Conservation (phyloP, 2,329 filamentous ascomycete species). For the Verticillium klebahnii region DNA sequence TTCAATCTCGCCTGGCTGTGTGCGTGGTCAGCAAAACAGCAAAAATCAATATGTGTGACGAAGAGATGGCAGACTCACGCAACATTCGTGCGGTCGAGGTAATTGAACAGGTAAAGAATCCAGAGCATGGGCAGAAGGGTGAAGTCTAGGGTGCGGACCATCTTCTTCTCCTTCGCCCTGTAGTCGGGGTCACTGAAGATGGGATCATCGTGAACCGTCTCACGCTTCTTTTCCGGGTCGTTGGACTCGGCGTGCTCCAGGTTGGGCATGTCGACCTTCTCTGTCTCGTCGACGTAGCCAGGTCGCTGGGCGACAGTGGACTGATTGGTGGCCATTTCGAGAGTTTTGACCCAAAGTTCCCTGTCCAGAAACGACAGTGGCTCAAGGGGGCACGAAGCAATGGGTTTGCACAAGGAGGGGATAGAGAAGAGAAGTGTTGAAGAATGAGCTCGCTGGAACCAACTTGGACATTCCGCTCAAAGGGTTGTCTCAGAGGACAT, state of each 20-base stretch:
- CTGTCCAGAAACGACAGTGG: too few relatives aligned
- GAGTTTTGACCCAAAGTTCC: too few relatives aligned
- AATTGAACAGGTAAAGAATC: slow-evolving; percentile 20
- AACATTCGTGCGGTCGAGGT: slow-evolving; percentile 36
- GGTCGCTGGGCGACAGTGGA: background rate
- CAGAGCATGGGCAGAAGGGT: slow-evolving; percentile 5
- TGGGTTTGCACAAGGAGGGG: too few relatives aligned
- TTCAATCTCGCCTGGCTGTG: slow-evolving; percentile 46
- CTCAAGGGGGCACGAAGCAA: too few relatives aligned
- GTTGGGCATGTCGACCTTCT: background rate
- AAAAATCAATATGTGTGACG: background rate
- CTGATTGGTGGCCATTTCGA: background rate
- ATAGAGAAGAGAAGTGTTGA: too few relatives aligned
- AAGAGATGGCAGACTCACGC: slow-evolving; percentile 18
- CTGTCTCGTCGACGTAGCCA: background rate
- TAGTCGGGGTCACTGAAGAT: slow-evolving; percentile 1
- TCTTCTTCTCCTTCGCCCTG: slow-evolving; percentile 7
- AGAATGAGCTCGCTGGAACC: too few relatives aligned
- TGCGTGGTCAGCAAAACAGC: background rate
- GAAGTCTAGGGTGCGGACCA: slow-evolving; percentile 13
- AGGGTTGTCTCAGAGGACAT: background rate
- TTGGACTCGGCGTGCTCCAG: background rate
- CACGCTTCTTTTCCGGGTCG: background rate
- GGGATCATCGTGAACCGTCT: background rate
- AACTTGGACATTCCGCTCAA: too few relatives aligned